These are phyloP conservation scores for Eutrema yunnanense DNA, from an alignment of 345 rosid species.

Conservation along the genomic window DNA sequence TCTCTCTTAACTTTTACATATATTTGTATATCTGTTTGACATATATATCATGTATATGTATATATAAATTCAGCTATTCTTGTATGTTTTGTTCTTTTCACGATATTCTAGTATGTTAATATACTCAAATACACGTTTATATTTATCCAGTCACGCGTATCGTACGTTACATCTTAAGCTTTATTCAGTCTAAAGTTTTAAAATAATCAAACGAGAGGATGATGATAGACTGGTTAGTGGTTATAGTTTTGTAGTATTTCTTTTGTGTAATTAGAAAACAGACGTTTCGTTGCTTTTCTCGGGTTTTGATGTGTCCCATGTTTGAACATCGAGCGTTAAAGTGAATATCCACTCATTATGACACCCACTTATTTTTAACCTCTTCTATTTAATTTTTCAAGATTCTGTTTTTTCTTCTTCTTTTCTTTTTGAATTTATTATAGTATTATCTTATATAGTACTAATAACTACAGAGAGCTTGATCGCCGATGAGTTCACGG, in stretches of 20 bases:
- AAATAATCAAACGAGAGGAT: conserved; percentile 1
- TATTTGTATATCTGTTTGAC: background rate
- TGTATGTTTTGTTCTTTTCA: background rate
- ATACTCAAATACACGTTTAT: background rate
- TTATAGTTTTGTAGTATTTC: background rate
- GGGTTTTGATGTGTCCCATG: conserved; percentile 34
- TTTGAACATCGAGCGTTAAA: conserved; percentile 39
- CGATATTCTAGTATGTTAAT: background rate
- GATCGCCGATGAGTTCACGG: conserved; percentile 98
- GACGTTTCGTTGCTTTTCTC: conserved; percentile 19
- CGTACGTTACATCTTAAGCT: background rate
- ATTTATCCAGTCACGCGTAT: background rate
- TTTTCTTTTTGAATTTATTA: background rate
- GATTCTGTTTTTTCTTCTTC: conserved; percentile 22
- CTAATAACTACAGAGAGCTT: conserved; percentile 43
- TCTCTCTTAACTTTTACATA: background rate
- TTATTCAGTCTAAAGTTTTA: background rate
- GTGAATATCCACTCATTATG: conserved; percentile 36
- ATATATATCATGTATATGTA: background rate
- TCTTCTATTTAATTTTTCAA: conserved; percentile 17
- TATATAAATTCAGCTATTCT: background rate
- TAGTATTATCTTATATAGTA: background rate
- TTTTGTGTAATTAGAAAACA: conserved; percentile 4
- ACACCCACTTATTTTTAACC: conserved; percentile 28
- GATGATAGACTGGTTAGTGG: no score